Evolutionary conservation across 2,329 filamentous ascomycete species (phyloP), one percentile per base, ranked within the genome.

Genomic region (Calonectria pseudoreteaudii): DNA sequence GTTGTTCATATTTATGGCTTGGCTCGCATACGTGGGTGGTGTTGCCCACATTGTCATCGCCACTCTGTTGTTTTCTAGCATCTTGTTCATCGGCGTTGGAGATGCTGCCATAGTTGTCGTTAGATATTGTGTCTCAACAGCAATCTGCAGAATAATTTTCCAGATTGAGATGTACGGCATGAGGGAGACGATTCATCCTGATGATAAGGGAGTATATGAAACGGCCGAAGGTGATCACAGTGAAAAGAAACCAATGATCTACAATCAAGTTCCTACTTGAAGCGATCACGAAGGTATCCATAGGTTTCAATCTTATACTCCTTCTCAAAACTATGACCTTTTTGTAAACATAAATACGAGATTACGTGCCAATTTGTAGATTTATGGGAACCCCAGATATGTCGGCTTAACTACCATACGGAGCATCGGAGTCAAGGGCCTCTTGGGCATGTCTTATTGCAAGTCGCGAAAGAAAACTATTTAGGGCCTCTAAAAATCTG

Each of bases 1-100:
- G 26, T 34, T 49, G 18, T 65, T 65, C 41, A 65, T 65, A 31
- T 65, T 65, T 23, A 49, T 65, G 60, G 38, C 60, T n/a, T 65
- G 60, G 60, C 26, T 65, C 3, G 41, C 60, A 10, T 65, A 65
- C n/a, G 60, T 65, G 16, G 60, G 60, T 7, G 60, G 60, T 5
- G 28, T 65, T 49, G 60, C 60, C 18, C 38, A 65, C 16, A 65
- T 65, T 34, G 60, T 65, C 26, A 49, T 65, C 4, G 60, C 38
- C 7, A 65, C 60, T 18, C 31, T 65, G 10, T 11, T 65, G 9
- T 34, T 65, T 65, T 65, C 60, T 6, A 65, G 60, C n/a, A 65
- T 65, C 18, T 11, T 65, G 28, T 65, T 65, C 20, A 65, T 65
- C 26, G 60, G 60, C 34, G 44, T 65, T 34, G 60, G 38, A 23